Base-by-base conservation (phyloP, 352 stramenopile species). In the Phytophthora boehmeriae region DNA sequence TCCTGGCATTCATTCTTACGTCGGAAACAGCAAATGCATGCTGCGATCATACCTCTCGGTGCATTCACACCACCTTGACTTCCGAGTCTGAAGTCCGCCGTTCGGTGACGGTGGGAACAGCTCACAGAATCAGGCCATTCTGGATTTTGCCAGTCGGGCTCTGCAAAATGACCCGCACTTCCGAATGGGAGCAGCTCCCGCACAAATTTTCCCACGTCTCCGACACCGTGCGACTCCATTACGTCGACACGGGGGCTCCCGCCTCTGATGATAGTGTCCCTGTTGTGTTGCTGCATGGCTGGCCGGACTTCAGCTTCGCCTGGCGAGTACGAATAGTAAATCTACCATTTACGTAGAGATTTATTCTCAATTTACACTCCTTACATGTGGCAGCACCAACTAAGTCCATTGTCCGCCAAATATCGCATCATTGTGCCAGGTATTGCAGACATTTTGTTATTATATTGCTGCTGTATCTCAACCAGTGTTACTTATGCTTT, bases 281-380 rank as follows among this genome's bases (percentile, higher is more conserved):
- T 1, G 45, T 86, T 17, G 67, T 86, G 27, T 59, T 86, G 52
- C 58, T 86, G 34, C 76, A 86, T 43, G 76, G 76, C 10, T 86
- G 67, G 64, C 76, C 76, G 20, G 76, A 86, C 48, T 54, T 82
- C 34, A 75, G 73, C 66, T 86, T 78, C 25, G 76, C 60, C 10
- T 83, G 76, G 76, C 73, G 71, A 19, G 54, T 66, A 65, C 45
- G 47, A 28, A 39, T 27, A 22, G 20, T 5, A 30, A 30, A 30
- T n/a, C n/a, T n/a, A n/a, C n/a, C n/a, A n/a, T n/a, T n/a, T n/a
- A n/a, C n/a, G n/a, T n/a, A n/a, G n/a, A n/a, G n/a, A n/a, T n/a
- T n/a, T n/a, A n/a, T n/a, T n/a, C n/a, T n/a, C n/a, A n/a, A n/a
- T n/a, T n/a, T n/a, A n/a, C n/a, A n/a, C n/a, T n/a, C n/a, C n/a